Evolutionary conservation across 2,329 filamentous ascomycete genomes (phyloP).

Genomic region (Thermoascus crustaceus): DNA sequence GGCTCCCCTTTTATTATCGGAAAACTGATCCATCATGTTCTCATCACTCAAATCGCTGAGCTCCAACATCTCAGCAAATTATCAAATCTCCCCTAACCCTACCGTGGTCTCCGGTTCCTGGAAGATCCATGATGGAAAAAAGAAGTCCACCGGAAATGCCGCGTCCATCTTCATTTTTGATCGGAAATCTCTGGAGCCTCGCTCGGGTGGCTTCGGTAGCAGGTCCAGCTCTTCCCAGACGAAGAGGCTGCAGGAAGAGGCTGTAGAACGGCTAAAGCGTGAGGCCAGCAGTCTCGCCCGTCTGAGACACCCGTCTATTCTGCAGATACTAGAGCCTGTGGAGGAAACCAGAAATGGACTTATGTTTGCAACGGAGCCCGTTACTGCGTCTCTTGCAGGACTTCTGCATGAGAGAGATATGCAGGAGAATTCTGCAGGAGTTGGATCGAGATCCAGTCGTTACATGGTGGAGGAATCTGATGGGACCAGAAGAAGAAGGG

Average conservation of each 20-base stretch:
- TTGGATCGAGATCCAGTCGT: slow-evolving; percentile 63
- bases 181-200: slow-evolving; percentile 69
- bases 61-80: slow-evolving; percentile 88
- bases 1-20: too few species aligned
- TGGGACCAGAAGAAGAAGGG: slow-evolving; percentile 62
- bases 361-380: slow-evolving; percentile 90
- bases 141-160: slow-evolving; percentile 82
- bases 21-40: slow-evolving; percentile 64
- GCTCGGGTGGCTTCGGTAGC: slow-evolving; percentile 52
- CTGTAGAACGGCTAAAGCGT: slow-evolving; percentile 81
- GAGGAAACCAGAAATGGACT: slow-evolving; percentile 87
- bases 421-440: slow-evolving; percentile 62
- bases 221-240: slow-evolving; percentile 58
- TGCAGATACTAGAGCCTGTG: slow-evolving; percentile 89
- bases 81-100: slow-evolving; percentile 67
- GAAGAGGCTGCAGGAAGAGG: slow-evolving; percentile 79
- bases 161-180: slow-evolving; percentile 95
- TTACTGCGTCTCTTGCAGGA: slow-evolving; percentile 79
- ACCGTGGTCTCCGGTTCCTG: slow-evolving; percentile 82
- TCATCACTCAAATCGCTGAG: slow-evolving; percentile 89
- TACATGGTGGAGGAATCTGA: slow-evolving; percentile 74
- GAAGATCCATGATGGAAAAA: slow-evolving; percentile 97
- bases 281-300: slow-evolving; percentile 84
- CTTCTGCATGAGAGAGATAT: slow-evolving; percentile 83
- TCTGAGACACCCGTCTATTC: slow-evolving; percentile 79